Evolutionary conservation across 495 filamentous ascomycete species (phyloP).

Genomic region (Hyaloscypha bicolor): DNA sequence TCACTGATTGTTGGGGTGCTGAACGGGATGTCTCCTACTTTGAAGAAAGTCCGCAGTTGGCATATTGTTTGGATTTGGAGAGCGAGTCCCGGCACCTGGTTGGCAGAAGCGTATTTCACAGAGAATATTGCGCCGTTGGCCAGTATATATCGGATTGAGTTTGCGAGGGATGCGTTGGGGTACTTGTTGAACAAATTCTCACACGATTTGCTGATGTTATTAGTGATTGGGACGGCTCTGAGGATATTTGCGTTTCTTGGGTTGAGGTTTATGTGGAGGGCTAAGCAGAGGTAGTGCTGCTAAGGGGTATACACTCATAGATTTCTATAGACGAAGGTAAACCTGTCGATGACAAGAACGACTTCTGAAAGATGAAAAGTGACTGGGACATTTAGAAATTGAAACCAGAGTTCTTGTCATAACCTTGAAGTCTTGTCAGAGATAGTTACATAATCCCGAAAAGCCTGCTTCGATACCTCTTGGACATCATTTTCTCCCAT

Average conservation of each 20-base stretch:
- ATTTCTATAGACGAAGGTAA: neutral
- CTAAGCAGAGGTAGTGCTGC: constrained; percentile 18
- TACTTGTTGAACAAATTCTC: constrained; percentile 43
- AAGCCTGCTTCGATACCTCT: no score
- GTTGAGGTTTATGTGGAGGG: constrained; percentile 31
- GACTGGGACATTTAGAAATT: no score
- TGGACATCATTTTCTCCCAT: no score
- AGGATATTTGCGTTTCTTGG: constrained; percentile 46
- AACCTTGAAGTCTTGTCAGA: no score
- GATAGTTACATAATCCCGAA: no score
- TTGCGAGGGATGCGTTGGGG: constrained; percentile 39
- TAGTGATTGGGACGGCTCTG: constrained; percentile 43
- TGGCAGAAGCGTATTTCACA: constrained; percentile 57
- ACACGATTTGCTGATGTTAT: constrained; percentile 41
- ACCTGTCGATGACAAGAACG: no score
- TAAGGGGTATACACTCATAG: neutral
- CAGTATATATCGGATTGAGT: constrained; percentile 48
- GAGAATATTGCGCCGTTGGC: constrained; percentile 47
- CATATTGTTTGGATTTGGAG: constrained; percentile 59
- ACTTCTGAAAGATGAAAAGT: no score
- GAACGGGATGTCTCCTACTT: constrained; percentile 50
- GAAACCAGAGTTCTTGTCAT: no score
- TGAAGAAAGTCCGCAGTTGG: constrained; percentile 51
- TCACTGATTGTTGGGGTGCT: constrained; percentile 50
- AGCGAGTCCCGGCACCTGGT: constrained; percentile 53